Conservation (phyloP, 1,284 basidiomycete species). For the Papiliotrema fonsecae region DNA sequence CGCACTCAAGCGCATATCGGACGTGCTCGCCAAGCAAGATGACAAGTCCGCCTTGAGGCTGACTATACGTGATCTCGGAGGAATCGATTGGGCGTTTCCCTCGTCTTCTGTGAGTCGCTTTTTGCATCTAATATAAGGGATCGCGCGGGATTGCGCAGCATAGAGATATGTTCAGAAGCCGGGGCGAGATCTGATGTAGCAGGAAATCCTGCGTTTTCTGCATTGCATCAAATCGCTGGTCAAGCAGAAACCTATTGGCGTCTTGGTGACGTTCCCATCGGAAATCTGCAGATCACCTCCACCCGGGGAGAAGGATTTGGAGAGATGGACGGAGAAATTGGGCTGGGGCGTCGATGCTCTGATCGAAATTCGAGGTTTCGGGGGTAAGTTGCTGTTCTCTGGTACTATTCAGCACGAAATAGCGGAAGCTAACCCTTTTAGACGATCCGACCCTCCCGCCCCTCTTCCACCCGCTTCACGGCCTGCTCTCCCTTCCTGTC, state of each 20-base stretch:
- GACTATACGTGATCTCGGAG: conserved; percentile 61
- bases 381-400: conserved; percentile 55
- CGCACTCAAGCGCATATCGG: conserved; percentile 13
- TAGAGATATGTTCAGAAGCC: no score
- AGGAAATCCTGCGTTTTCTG: conserved; percentile 69
- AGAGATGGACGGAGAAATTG: conserved; percentile 69
- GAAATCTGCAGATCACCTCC: conserved; percentile 30
- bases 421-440: no score
- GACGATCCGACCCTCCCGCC: conserved; percentile 48
- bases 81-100: conserved; percentile 65
- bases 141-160: no score
- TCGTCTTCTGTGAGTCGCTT: conserved; percentile 52
- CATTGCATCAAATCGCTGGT: conserved; percentile 62
- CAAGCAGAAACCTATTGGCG: conserved; percentile 56
- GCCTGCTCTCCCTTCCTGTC: conserved; percentile 67
- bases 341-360: conserved; percentile 72
- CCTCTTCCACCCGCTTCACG: conserved; percentile 76
- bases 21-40: conserved; percentile 10
- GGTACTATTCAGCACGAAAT: background rate
- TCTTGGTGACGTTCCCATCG: conserved; percentile 61
- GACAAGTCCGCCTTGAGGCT: conserved; percentile 16
- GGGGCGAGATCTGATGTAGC: conserved; percentile 8
- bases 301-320: conserved; percentile 45
- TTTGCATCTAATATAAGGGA: background rate
- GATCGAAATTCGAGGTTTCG: conserved; percentile 71